These are phyloP conservation scores for Larix sibirica DNA, from an alignment of 83 land plant species.

Conservation along the genomic window DNA sequence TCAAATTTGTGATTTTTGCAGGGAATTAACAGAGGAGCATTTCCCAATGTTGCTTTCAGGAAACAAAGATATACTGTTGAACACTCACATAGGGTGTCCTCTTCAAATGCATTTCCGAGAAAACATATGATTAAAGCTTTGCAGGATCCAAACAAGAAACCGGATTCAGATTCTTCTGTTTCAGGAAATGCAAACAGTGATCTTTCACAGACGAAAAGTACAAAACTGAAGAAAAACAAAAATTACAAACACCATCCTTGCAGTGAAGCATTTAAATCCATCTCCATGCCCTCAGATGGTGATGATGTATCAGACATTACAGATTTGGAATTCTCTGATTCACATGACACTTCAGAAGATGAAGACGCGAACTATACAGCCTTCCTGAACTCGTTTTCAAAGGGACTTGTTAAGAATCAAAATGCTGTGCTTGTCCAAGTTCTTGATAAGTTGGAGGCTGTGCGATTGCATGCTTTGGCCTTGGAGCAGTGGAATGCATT, in stretches of 20 bases:
- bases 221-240: slow-evolving; percentile 14
- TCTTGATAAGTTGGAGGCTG: slow-evolving; percentile 44
- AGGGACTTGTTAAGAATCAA: slow-evolving; percentile 4
- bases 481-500: slow-evolving; percentile 50
- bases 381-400: background rate
- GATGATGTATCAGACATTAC: slow-evolving; percentile 2
- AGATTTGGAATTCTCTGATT: slow-evolving; percentile 11
- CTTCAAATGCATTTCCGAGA: background rate
- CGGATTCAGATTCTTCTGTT: background rate
- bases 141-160: slow-evolving; percentile 10
- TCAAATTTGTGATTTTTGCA: slow-evolving; percentile 6
- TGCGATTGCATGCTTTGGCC: slow-evolving; percentile 46
- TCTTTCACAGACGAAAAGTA: background rate
- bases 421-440: slow-evolving; percentile 5
- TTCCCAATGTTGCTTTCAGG: background rate
- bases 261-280: background rate
- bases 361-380: background rate
- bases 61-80: background rate
- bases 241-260: background rate
- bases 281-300: slow-evolving; percentile 7
- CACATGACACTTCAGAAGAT: slow-evolving; percentile 1
- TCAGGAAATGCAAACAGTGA: background rate
- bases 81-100: background rate
- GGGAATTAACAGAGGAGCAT: slow-evolving; percentile 6
- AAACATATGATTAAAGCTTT: background rate